phyloP scores from a whole-genome alignment of 495 filamentous ascomycete genomes.

The Hypomontagnella monticulosa region DNA sequence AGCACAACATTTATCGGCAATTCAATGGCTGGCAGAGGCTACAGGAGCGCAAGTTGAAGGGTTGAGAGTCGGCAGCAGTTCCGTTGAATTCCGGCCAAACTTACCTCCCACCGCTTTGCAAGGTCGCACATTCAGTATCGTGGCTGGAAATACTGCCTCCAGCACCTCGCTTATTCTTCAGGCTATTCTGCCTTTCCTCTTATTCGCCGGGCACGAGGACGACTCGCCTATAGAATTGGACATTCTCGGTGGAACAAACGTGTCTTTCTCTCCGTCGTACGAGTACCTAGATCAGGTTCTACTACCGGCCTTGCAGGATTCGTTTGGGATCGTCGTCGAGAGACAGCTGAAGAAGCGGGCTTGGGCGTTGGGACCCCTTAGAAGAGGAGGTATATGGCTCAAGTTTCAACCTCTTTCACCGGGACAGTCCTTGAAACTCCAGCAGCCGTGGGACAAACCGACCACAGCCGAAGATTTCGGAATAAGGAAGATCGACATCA shows the following conservation, averaged over 20 bases:
- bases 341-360: conserved; percentile 67
- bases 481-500: conserved; percentile 68
- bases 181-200: conserved; percentile 79
- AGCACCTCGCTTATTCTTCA: conserved; percentile 80
- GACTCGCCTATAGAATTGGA: conserved; percentile 61
- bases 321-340: conserved; percentile 68
- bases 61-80: conserved; percentile 63
- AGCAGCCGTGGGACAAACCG: conserved; percentile 48
- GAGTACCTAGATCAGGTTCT: conserved; percentile 84
- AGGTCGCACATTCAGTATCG: conserved; percentile 54
- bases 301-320: conserved; percentile 69
- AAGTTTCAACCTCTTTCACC: conserved; percentile 62
- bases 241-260: conserved; percentile 83
- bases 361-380: conserved; percentile 70
- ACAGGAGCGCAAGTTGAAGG: conserved; percentile 69
- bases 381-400: conserved; percentile 68
- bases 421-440: conserved; percentile 56
- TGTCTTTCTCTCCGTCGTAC: conserved; percentile 73
- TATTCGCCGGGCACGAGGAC: conserved; percentile 62
- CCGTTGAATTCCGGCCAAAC: conserved; percentile 61
- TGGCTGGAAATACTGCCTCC: conserved; percentile 53
- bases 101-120: conserved; percentile 50
- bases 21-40: conserved; percentile 70
- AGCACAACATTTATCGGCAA: conserved; percentile 74
- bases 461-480: conserved; percentile 41